These are phyloP conservation scores for Ustilago loliicola DNA, from an alignment of 1,284 basidiomycete species.

Conservation along the genomic window DNA sequence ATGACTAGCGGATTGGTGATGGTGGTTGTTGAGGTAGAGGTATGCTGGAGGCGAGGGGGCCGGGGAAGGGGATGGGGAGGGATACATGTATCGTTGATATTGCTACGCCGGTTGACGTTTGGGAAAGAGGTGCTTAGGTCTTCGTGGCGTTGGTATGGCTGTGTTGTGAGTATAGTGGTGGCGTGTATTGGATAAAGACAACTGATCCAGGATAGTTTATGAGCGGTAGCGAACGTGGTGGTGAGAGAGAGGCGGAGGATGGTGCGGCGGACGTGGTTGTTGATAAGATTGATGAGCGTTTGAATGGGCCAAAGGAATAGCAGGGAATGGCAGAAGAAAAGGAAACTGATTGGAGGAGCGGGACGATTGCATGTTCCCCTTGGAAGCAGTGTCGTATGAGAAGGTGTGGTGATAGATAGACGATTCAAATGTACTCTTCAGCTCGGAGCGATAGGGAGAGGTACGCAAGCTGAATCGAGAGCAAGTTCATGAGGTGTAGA, in stretches of 20 bases:
- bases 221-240: slow-evolving; percentile 31
- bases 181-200: not conserved
- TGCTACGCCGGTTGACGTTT: slow-evolving; percentile 20
- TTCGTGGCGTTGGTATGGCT: not conserved
- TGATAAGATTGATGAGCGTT: slow-evolving; percentile 2
- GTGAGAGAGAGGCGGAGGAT: slow-evolving; percentile 10
- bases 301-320: slow-evolving; percentile 14
- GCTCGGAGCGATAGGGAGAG: not conserved
- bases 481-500: slow-evolving; percentile 11
- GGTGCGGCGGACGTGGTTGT: slow-evolving; percentile 9
- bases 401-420: not conserved
- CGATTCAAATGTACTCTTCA: not conserved
- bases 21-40: slow-evolving; percentile 62
- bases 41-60: slow-evolving; percentile 65
- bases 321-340: slow-evolving; percentile 13
- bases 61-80: slow-evolving; percentile 62
- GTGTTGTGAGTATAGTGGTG: not conserved
- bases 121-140: not conserved
- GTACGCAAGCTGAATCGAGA: not conserved
- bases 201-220: not conserved
- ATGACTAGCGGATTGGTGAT: slow-evolving; percentile 51
- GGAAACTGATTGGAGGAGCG: slow-evolving; percentile 17
- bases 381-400: slow-evolving; percentile 3
- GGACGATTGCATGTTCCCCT: slow-evolving; percentile 45
- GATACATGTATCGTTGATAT: slow-evolving; percentile 59